Base-by-base conservation (phyloP, 768 basidiomycete genomes). In the Tricholomella constricta region DNA sequence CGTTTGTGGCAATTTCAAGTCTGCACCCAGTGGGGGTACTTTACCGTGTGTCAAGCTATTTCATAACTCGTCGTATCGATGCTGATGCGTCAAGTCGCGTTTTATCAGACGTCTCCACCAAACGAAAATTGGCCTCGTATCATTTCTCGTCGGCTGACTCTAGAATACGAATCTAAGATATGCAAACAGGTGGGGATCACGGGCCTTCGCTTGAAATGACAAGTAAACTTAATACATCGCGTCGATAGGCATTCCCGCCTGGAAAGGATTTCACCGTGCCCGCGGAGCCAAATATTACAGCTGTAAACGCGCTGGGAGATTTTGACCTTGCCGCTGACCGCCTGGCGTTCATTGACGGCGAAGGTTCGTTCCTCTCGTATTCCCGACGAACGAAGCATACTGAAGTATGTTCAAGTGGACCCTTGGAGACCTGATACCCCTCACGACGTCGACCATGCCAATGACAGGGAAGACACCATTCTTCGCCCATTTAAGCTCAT, bases 1-100 rank as follows among this genome's bases (percentile, higher is more conserved):
- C 79, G 92, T 36, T 71, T 87, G 11, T 98, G 95, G 95, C 59
- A 76, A 5, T 96, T 93, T 79, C 94, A 92, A 71, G 90, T 93
- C 47, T 94, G 93, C 74, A 94, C 91, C 0, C 83, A 96, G 62
- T 98, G 96, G 96, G 96, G 94, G 2, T 99, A 92, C 69, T 94
- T 96, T 67, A 85, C 78, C 26, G 91, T 89, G 60, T 29, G 82
- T 64, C 20, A 27, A 45, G 3, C 17, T 43, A 36, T 49, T 23
- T 50, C 38, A 27, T 41, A 20, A 6, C 1, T 31, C 2, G 4
- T 23, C 17, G 25, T 38, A 12, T 26, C 6, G 37, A 17, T 37
- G 23, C 25, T 42, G 12, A 31, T 25, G 12, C 23, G 6, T n/a
- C 20, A 52, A 20, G 8, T 25, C 19, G 15, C 31, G 22, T 29